phyloP scores from a whole-genome alignment of 768 basidiomycete genomes.

The Leccinum uliginosum region DNA sequence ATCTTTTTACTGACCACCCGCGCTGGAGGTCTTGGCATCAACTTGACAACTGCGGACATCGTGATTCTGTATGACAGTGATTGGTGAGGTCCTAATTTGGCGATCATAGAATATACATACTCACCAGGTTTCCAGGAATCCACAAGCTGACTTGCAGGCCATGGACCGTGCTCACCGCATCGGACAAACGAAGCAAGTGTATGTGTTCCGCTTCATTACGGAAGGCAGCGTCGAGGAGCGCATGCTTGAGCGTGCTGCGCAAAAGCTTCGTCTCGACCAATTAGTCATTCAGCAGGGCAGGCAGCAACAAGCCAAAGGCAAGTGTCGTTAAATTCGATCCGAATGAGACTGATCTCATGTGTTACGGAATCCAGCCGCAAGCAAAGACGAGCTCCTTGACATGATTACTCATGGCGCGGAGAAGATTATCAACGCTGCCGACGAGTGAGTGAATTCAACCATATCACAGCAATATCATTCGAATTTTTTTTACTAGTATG shows the following conservation, averaged over 20 bases:
- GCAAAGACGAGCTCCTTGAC: constrained; percentile 93
- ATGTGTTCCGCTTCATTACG: constrained; percentile 84
- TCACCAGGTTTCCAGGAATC: constrained; percentile 63
- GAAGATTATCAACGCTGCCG: constrained; percentile 82
- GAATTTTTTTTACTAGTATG: constrained; percentile 39
- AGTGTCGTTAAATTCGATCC: constrained; percentile 13
- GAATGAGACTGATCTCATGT: not conserved
- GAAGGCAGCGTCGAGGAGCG: constrained; percentile 88
- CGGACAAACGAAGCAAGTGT: constrained; percentile 86
- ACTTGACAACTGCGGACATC: constrained; percentile 90
- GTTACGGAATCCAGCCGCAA: constrained; percentile 54
- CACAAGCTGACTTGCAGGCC: constrained; percentile 97
- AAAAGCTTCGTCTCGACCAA: constrained; percentile 92
- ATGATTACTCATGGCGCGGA: constrained; percentile 99
- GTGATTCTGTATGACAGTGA: constrained; percentile 96
- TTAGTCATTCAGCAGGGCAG: constrained; percentile 96
- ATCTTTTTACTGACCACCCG: constrained; percentile 96
- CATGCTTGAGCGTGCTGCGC: constrained; percentile 87
- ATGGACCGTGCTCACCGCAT: constrained; percentile 99
- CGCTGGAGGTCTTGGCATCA: constrained; percentile 96
- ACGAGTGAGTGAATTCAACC: constrained; percentile 50
- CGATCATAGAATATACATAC: not conserved
- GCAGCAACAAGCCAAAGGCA: constrained; percentile 74
- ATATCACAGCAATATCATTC: not conserved
- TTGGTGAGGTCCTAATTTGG: constrained; percentile 52